phyloP scores from a whole-genome alignment of 2,329 filamentous ascomycete genomes.

The Drechslerella coelobrocha region DNA sequence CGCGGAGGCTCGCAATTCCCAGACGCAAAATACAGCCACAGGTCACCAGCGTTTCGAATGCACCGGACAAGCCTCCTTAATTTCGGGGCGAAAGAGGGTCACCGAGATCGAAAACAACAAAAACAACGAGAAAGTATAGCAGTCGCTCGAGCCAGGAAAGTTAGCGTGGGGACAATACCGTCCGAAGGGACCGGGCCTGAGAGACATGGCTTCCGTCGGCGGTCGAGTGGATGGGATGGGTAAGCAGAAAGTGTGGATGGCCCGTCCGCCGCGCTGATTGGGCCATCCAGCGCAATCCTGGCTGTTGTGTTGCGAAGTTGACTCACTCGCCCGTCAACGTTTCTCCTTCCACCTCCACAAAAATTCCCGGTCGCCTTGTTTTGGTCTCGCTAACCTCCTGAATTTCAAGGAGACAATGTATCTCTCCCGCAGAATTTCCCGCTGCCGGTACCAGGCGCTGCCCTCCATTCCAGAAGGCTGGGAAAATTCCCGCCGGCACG shows the following conservation, averaged over 20 bases:
- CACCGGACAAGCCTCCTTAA: conserved; percentile 49
- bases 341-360: too few relatives aligned
- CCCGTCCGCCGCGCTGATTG: conserved; percentile 18
- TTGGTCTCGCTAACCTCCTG: conserved; percentile 22
- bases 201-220: conserved; percentile 28
- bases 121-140: conserved; percentile 15
- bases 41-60: conserved; percentile 35
- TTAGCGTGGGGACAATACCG: conserved; percentile 34
- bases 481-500: conserved; percentile 10
- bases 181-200: conserved; percentile 43
- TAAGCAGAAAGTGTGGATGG: conserved; percentile 24
- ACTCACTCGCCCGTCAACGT: too few relatives aligned
- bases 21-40: conserved; percentile 21
- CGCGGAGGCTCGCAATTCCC: conserved; percentile 49
- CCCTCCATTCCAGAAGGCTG: conserved; percentile 34
- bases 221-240: conserved; percentile 36
- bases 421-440: background rate
- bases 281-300: background rate
- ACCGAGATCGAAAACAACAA: conserved; percentile 37
- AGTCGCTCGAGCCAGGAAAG: conserved; percentile 12
- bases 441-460: background rate
- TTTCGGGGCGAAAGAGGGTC: conserved; percentile 28
- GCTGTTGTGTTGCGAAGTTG: conserved; percentile 36
- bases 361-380: conserved; percentile 23
- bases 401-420: conserved; percentile 6